Percentiles rank a stretch among this genome's conserved stretches.
These are phyloP conservation scores for Phaeosphaeria sp. DNA, from an alignment of 2,329 filamentous ascomycete genomes.

Conservation along the genomic window DNA sequence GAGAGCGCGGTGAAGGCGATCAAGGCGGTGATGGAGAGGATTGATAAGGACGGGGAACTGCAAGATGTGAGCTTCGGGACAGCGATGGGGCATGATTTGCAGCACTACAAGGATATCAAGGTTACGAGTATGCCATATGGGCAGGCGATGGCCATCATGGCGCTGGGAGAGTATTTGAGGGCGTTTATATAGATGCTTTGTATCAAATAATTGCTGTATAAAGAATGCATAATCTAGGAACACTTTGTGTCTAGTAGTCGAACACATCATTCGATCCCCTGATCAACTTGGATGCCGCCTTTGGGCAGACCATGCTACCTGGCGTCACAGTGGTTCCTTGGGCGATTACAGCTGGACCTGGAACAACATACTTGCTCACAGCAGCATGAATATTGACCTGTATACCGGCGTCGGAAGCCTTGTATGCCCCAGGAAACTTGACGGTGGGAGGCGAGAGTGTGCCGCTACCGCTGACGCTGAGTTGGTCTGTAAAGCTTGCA, in stretches of 20 bases:
- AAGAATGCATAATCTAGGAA: not conserved
- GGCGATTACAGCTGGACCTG: constrained; percentile 49
- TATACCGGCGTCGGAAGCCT: constrained; percentile 29
- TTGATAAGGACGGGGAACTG: constrained; percentile 72
- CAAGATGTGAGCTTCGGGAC: constrained; percentile 80
- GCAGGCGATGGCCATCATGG: constrained; percentile 85
- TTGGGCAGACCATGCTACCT: constrained; percentile 19
- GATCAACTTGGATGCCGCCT: constrained; percentile 14
- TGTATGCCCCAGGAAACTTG: constrained; percentile 35
- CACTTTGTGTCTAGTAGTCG: not conserved
- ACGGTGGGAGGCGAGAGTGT: constrained; percentile 23
- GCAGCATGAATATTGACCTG: constrained; percentile 35
- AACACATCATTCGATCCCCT: constrained; percentile 19
- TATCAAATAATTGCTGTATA: not conserved
- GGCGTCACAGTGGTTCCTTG: constrained; percentile 20
- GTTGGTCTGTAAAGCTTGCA: constrained; percentile 23
- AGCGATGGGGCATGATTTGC: constrained; percentile 73
- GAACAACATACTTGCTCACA: constrained; percentile 51
- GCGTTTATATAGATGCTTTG: constrained; percentile 56
- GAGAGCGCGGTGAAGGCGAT: constrained; percentile 70
- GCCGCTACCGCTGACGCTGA: constrained; percentile 31
- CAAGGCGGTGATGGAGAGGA: constrained; percentile 69
- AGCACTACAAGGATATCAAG: constrained; percentile 79
- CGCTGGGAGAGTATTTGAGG: constrained; percentile 74
- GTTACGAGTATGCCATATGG: constrained; percentile 84